Conservation (phyloP, 106 monocot species). For the Xerophyta viscosa region DNA sequence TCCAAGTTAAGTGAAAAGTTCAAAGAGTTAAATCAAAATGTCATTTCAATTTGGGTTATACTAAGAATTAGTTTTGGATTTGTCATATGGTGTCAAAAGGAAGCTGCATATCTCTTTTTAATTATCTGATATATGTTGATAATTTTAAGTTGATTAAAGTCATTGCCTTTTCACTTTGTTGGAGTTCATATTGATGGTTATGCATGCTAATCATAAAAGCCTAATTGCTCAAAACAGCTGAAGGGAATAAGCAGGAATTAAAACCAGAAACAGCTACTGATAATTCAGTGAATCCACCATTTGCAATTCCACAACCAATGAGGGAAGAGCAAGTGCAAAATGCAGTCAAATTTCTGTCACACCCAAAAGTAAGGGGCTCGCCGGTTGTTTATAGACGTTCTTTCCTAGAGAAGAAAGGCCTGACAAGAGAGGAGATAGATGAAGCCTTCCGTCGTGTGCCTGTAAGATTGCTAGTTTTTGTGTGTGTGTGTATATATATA, state of each 20-base stretch:
- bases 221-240: slow-evolving; percentile 12
- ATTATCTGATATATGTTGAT: too few species aligned
- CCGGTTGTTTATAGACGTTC: slow-evolving; percentile 78
- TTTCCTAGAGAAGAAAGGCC: slow-evolving; percentile 92
- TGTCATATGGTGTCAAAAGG: too few species aligned
- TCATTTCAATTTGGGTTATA: too few species aligned
- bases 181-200: not conserved
- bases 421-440: slow-evolving; percentile 95
- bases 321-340: slow-evolving; percentile 97
- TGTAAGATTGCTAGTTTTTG: slow-evolving; percentile 47
- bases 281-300: slow-evolving; percentile 21
- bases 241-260: slow-evolving; percentile 22
- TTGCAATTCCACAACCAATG: slow-evolving; percentile 44
- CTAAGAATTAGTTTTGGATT: too few species aligned
- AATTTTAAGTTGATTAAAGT: too few species aligned
- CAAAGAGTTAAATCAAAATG: too few species aligned
- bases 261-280: slow-evolving; percentile 26
- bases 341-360: slow-evolving; percentile 90
- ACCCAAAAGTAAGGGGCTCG: slow-evolving; percentile 89
- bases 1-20: too few species aligned
- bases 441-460: slow-evolving; percentile 98
- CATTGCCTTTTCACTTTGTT: too few species aligned
- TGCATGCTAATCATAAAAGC: slow-evolving; percentile 2
- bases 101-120: too few species aligned
- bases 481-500: too few species aligned